Evolutionary conservation across 2,329 filamentous ascomycete species (phyloP).

Genomic region (Beauveria caledonica): DNA sequence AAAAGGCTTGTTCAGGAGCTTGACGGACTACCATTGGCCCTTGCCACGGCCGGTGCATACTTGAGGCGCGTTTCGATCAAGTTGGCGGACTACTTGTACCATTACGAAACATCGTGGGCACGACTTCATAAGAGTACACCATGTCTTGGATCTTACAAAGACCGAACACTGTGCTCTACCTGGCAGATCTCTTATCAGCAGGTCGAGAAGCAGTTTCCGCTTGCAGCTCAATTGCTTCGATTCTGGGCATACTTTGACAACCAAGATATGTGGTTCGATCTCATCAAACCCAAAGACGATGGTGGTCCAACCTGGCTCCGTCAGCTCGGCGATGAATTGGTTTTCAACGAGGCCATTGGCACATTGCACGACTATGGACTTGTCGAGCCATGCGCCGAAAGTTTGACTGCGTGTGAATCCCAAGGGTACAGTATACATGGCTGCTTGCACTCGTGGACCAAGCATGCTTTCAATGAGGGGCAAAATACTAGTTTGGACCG

Average conservation of each 20-base stretch:
- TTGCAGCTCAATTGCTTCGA: conserved; percentile 28
- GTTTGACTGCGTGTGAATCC: not conserved
- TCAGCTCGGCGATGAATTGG: conserved; percentile 15
- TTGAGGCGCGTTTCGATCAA: conserved; percentile 18
- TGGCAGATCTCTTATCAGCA: not conserved
- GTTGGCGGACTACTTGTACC: conserved; percentile 11
- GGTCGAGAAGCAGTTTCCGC: conserved; percentile 15
- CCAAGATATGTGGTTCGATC: conserved; percentile 35
- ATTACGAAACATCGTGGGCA: too few species aligned
- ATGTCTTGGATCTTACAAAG: too few species aligned
- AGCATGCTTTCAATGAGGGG: too few species aligned
- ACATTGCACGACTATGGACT: conserved; percentile 25
- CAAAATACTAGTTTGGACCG: too few species aligned
- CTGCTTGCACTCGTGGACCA: too few species aligned
- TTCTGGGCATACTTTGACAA: conserved; percentile 36
- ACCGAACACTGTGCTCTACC: too few species aligned
- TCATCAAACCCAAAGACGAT: conserved; percentile 21
- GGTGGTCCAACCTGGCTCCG: conserved; percentile 17
- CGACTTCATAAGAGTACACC: too few species aligned
- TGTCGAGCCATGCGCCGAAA: conserved; percentile 17
- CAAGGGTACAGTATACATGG: too few species aligned
- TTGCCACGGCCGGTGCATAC: conserved; percentile 1
- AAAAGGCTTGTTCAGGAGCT: not conserved
- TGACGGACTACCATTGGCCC: not conserved
- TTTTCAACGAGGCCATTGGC: conserved; percentile 21